Percentiles rank a stretch among this genome's conserved stretches.
Evolutionary conservation across 192 early-diverging fungal species (phyloP).

Genomic region (Coemansia sp.): DNA sequence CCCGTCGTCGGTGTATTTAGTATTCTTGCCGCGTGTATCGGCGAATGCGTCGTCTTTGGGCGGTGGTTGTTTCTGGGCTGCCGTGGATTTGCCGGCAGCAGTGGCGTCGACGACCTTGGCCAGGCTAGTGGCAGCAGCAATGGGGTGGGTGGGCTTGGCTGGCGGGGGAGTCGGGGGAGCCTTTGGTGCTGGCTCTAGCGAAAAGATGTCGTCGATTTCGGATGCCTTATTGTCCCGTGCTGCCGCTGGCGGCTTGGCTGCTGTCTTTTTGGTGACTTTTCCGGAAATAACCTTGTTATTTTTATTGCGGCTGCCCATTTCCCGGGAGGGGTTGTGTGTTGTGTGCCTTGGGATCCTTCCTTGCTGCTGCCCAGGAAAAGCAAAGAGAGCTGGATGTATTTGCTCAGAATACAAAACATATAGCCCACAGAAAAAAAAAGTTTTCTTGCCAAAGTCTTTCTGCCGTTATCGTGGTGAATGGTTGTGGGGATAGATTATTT

Average conservation of each 20-base stretch:
- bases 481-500: too few species aligned
- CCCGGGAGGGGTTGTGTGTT: background rate
- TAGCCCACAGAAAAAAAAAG: too few species aligned
- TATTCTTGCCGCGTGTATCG: slow-evolving; percentile 32
- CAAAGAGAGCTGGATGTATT: background rate
- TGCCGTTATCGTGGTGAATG: too few species aligned
- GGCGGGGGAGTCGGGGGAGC: background rate
- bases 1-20: slow-evolving; percentile 45
- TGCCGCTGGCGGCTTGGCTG: background rate
- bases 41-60: slow-evolving; percentile 25
- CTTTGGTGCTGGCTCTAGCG: slow-evolving; percentile 2
- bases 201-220: slow-evolving; percentile 45
- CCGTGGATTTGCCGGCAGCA: background rate
- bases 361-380: background rate
- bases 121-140: background rate
- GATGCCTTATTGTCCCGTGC: slow-evolving; percentile 1
- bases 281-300: slow-evolving; percentile 11
- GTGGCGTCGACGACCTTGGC: slow-evolving; percentile 37
- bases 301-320: too few species aligned
- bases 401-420: background rate
- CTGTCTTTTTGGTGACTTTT: slow-evolving; percentile 15
- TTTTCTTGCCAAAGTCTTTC: too few species aligned
- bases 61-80: background rate
- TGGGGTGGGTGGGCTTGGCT: background rate
- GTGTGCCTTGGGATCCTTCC: background rate